Evolutionary conservation across 345 rosid genomes (phyloP).

Genomic region (rapeseed (Brassica napus)): Da-Ae NC_063450.1:46518501-46519000

Average conservation of each 20-base stretch:
- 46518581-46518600: not conserved
- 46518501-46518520: not conserved
- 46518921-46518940: no score
- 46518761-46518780: not conserved
- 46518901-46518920: no score
- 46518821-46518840: no score
- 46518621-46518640: not conserved
- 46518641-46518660: not conserved
- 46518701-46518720: not conserved
- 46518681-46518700: not conserved
- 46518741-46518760: not conserved
- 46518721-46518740: no score
- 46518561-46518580: not conserved
- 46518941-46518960: no score
- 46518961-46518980: no score
- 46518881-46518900: not conserved
- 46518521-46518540: not conserved
- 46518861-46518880: no score
- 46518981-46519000: no score
- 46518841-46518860: not conserved
- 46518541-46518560: not conserved
- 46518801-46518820: no score
- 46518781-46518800: no score
- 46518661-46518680: no score
- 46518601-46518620: not conserved